phyloP scores from a whole-genome alignment of 2,329 filamentous ascomycete genomes.

The Colletotrichum liriopes region DNA sequence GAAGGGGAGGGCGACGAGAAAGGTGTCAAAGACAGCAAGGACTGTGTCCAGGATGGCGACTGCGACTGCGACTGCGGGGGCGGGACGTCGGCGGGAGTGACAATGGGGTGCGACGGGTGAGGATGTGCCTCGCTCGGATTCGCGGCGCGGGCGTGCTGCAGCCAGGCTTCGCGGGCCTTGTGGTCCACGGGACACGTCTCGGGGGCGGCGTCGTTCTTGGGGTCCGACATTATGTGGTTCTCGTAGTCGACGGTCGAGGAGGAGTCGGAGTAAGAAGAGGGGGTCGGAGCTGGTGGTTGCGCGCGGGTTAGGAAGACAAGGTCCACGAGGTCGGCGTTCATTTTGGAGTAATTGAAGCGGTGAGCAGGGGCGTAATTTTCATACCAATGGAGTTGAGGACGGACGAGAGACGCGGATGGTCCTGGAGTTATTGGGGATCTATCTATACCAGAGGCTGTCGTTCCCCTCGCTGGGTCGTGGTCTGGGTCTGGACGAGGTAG shows the following conservation, averaged over 20 bases:
- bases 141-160: conserved; percentile 76
- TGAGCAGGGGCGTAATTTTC: background rate
- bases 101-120: conserved; percentile 45
- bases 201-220: conserved; percentile 12
- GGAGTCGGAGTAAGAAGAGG: background rate
- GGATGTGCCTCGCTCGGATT: conserved; percentile 55
- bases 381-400: conserved; percentile 11
- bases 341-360: conserved; percentile 8
- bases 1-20: conserved; percentile 52
- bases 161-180: conserved; percentile 89
- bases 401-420: background rate
- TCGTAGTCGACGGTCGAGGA: conserved; percentile 10
- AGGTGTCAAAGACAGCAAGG: conserved; percentile 59
- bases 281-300: background rate
- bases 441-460: background rate
- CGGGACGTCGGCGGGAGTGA: conserved; percentile 43
- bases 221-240: conserved; percentile 22
- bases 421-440: background rate
- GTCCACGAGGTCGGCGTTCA: conserved; percentile 41
- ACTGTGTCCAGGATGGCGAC: conserved; percentile 61
- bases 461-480: background rate
- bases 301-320: conserved; percentile 39
- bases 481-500: background rate
- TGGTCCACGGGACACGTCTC: conserved; percentile 44
- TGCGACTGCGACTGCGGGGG: conserved; percentile 45